Base-by-base conservation (phyloP, 2,329 filamentous ascomycete genomes). In the Alternaria tenuissima region DNA sequence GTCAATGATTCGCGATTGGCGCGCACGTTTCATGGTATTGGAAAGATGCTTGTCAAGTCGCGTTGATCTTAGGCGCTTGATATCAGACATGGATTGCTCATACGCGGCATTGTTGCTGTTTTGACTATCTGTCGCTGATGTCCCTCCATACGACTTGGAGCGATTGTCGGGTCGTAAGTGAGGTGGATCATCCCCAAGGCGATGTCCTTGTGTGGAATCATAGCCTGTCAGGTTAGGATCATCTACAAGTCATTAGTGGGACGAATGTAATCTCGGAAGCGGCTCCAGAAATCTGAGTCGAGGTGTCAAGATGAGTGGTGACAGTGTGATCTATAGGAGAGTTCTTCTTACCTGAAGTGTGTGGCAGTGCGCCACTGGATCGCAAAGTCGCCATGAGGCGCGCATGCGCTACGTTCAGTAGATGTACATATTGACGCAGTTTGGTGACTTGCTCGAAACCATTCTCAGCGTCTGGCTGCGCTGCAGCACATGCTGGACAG, bases 71-170 rank as follows among this genome's bases (percentile, higher is more conserved):
- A 99, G 81, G 63, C 95, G 88, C 71, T 93, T 90, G 75, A 99
- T 95, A 79, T 99, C 95, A 67, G 95, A 96, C 68, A 99, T 89
- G 47, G 94, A 97, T 80, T 94, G 96, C 81, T 98, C 94, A 76
- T 98, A 95, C 28, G 91, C 93, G 16, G 76, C 71, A 34, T 72
- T 77, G 52, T 91, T 92, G 71, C 89, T 76, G 39, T 62, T 66
- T 57, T 88, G 85, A 26, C 62, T 66, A 52, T 89, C 88, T 56
- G 80, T 82, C 59, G 84, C 79, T 63, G 78, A 78, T 18, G 87
- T 86, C 24, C 88, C 90, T 44, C 87, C 87, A 75, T 90, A 90
- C 2, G 90, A 92, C 70, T 90, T 92, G 18, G 93, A 93, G 56
- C 91, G 86, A 18, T 86, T 87, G 65, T 92, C 90, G 7, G 88